Conservation (phyloP, 2,329 filamentous ascomycete species). For the Sporothrix globosa region DNA sequence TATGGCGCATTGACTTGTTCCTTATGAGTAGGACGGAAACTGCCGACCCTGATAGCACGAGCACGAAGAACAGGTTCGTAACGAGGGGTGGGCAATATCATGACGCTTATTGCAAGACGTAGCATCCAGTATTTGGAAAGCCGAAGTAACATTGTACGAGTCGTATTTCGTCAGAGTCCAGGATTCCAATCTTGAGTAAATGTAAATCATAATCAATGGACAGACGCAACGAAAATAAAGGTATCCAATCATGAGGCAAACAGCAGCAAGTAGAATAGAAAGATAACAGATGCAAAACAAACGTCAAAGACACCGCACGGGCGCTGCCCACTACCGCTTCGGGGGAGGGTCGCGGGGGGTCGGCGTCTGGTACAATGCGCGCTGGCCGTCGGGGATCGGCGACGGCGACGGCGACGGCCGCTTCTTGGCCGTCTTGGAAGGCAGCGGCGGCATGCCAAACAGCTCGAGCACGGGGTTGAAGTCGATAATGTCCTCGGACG, state of each 20-base stretch:
- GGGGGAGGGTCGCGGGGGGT: background rate
- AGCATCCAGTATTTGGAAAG: background rate
- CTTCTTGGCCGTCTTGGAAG: constrained; percentile 26
- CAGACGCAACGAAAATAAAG: background rate
- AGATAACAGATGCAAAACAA: background rate
- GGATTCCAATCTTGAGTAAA: constrained; percentile 9
- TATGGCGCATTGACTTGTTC: background rate
- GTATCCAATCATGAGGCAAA: constrained; percentile 4
- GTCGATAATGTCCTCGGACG: constrained; percentile 59
- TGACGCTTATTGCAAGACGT: background rate
- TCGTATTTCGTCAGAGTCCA: background rate
- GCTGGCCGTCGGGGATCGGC: constrained; percentile 24
- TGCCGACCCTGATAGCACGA: background rate
- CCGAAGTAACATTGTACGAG: background rate
- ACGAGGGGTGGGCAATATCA: background rate
- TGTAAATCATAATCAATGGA: background rate
- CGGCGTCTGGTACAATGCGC: constrained; percentile 24
- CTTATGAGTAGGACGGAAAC: background rate
- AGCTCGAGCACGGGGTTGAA: constrained; percentile 46
- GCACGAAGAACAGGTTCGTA: background rate
- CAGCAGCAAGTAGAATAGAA: constrained; percentile 1
- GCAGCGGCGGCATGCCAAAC: constrained; percentile 31
- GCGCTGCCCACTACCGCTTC: background rate
- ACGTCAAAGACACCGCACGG: background rate
- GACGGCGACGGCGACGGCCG: constrained; percentile 7